These are phyloP conservation scores for Picea sitchensis DNA, from an alignment of 75 land plant genomes.

Conservation along the genomic window DNA sequence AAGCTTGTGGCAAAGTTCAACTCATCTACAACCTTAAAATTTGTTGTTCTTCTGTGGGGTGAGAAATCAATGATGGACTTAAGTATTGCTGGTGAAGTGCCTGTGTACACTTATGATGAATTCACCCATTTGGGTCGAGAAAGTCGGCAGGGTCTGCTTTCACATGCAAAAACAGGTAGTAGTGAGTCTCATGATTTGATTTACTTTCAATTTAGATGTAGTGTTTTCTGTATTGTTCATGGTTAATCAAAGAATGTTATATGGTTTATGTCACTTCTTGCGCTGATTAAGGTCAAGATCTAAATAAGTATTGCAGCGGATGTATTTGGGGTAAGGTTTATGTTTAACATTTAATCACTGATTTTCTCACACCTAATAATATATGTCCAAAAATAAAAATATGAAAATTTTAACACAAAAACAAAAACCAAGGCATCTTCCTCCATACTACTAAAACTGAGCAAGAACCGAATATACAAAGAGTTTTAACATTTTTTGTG, in stretches of 20 bases:
- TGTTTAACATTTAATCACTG: not conserved
- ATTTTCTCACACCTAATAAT: not conserved
- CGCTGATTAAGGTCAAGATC: not conserved
- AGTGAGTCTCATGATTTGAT: not conserved
- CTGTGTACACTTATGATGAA: slow-evolving; percentile 60
- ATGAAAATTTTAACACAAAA: no score
- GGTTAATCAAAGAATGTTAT: not conserved
- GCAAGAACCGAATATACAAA: no score
- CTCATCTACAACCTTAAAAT: slow-evolving; percentile 31
- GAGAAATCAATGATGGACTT: slow-evolving; percentile 45
- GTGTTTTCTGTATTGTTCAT: not conserved
- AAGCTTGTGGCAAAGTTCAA: slow-evolving; percentile 40
- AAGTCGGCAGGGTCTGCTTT: slow-evolving; percentile 21
- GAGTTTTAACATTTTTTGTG: no score
- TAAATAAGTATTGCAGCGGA: not conserved
- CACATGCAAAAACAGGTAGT: slow-evolving; percentile 37
- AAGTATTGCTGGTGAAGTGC: slow-evolving; percentile 17
- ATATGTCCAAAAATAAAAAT: no score
- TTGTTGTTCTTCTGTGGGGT: slow-evolving; percentile 83
- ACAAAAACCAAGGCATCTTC: no score
- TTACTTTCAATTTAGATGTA: not conserved
- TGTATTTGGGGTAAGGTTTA: not conserved
- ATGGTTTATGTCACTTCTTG: not conserved
- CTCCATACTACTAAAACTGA: no score
- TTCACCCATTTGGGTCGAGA: slow-evolving; percentile 44